These are phyloP conservation scores for Arthrobotrys conoides DNA, from an alignment of 2,329 filamentous ascomycete species.

Conservation along the genomic window DNA sequence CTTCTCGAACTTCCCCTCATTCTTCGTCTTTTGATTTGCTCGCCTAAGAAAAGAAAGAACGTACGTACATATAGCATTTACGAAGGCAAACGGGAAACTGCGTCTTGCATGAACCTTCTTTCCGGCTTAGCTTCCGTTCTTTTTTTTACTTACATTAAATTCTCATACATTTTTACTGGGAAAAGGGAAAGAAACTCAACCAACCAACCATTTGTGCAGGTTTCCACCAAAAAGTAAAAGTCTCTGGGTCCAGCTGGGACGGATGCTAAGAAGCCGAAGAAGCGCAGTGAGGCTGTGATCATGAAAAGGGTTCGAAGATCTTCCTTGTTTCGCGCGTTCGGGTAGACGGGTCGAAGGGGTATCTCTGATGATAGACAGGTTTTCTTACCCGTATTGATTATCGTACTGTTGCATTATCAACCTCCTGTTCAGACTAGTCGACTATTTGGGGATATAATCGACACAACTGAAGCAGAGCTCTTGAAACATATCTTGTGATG, in stretches of 20 bases:
- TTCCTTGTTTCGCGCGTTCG: no score
- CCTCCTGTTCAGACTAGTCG: neutral
- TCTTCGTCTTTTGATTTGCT: slow-evolving; percentile 38
- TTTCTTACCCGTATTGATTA: neutral
- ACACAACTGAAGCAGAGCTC: neutral
- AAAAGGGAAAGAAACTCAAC: neutral
- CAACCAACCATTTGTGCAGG: slow-evolving; percentile 35
- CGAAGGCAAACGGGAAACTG: slow-evolving; percentile 36
- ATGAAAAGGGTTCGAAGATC: neutral
- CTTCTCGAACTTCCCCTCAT: neutral
- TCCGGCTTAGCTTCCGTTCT: slow-evolving; percentile 31
- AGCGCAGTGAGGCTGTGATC: neutral
- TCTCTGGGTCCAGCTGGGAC: no score
- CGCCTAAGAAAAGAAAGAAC: slow-evolving; percentile 4
- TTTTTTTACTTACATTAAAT: slow-evolving; percentile 2
- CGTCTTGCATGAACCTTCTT: slow-evolving; percentile 53
- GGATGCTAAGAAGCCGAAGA: neutral
- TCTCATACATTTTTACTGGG: neutral
- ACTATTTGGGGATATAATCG: neutral
- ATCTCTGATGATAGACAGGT: neutral
- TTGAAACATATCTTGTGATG: slow-evolving; percentile 14
- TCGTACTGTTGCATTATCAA: neutral
- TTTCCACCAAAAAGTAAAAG: neutral
- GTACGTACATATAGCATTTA: neutral
- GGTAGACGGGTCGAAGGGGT: neutral